Conservation (phyloP, 352 stramenopile genomes). For the Peronospora tabacina region DNA sequence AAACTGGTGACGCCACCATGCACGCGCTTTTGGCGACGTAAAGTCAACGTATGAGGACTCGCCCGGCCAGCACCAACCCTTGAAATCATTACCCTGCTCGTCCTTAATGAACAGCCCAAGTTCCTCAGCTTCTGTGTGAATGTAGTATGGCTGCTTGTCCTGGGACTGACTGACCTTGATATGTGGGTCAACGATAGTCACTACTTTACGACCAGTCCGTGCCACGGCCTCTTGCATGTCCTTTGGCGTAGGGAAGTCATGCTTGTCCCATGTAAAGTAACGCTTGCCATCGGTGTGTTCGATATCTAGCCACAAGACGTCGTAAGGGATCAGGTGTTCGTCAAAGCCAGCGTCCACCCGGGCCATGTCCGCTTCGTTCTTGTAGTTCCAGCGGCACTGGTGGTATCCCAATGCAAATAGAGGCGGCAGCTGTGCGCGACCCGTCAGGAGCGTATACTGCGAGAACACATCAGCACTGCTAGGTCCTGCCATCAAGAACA, state of each 20-base stretch:
- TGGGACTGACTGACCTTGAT: conserved; percentile 93
- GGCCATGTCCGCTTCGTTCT: conserved; percentile 94
- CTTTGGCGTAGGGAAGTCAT: conserved; percentile 92
- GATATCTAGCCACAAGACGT: conserved; percentile 99
- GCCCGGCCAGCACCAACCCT: conserved; percentile 99
- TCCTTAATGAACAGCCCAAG: conserved; percentile 96
- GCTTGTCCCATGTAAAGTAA: conserved; percentile 96
- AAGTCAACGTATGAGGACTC: conserved; percentile 98
- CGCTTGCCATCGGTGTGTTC: conserved; percentile 98
- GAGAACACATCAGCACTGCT: conserved; percentile 72
- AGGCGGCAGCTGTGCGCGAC: conserved; percentile 88
- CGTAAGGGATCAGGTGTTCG: conserved; percentile 96
- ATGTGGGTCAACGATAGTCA: conserved; percentile 99
- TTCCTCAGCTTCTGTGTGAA: conserved; percentile 75
- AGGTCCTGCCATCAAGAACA: conserved; percentile 93
- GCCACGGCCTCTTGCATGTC: conserved; percentile 92
- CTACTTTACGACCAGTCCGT: conserved; percentile 92
- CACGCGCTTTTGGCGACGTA: conserved; percentile 87
- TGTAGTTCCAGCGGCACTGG: conserved; percentile 99
- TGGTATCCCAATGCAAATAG: conserved; percentile 98
- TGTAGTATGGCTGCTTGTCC: conserved; percentile 76
- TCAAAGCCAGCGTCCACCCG: conserved; percentile 89
- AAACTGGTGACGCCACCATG: conserved; percentile 96
- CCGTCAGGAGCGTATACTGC: conserved; percentile 93
- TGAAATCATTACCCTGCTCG: conserved; percentile 93